A percentile compares a stretch with the other conserved stretches of the same genome.
phyloP scores from a whole-genome alignment of 257 asterid species.

The Nicotiana noctiflora region DNA sequence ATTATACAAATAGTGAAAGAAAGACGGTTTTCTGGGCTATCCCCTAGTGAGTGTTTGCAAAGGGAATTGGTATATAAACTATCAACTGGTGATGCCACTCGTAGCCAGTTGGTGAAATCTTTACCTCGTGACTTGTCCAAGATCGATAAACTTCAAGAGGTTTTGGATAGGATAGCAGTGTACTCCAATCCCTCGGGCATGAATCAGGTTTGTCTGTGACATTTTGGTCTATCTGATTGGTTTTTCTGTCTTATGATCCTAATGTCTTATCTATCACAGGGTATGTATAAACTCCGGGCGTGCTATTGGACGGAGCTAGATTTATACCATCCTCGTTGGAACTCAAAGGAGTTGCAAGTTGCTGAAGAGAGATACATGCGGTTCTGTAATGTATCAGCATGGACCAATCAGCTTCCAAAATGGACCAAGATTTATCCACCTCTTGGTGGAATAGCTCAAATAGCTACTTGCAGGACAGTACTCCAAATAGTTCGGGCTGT shows the following conservation, averaged over 20 bases:
- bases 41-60: slow-evolving; percentile 67
- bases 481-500: slow-evolving; percentile 78
- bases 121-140: slow-evolving; percentile 85
- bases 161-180: slow-evolving; percentile 69
- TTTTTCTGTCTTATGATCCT: slow-evolving; percentile 1
- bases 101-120: slow-evolving; percentile 86
- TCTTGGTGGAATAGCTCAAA: slow-evolving; percentile 69
- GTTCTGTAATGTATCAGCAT: slow-evolving; percentile 74
- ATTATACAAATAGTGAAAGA: slow-evolving; percentile 87
- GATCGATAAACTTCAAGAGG: slow-evolving; percentile 67
- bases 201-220: slow-evolving; percentile 65
- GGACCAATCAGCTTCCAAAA: slow-evolving; percentile 75
- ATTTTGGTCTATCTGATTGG: not conserved
- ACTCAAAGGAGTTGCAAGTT: slow-evolving; percentile 76
- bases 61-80: slow-evolving; percentile 80
- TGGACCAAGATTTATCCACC: slow-evolving; percentile 83
- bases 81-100: slow-evolving; percentile 84
- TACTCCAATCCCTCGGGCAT: slow-evolving; percentile 94
- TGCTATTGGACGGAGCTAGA: slow-evolving; percentile 85
- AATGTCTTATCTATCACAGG: slow-evolving; percentile 42
- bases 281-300: slow-evolving; percentile 71
- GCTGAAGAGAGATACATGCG: slow-evolving; percentile 91
- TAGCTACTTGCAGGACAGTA: slow-evolving; percentile 77
- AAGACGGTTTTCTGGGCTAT: slow-evolving; percentile 82
- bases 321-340: slow-evolving; percentile 96